Percentiles rank a stretch among this genome's conserved stretches.
Conservation (phyloP, 2,329 filamentous ascomycete genomes). For the Xylaria sp. region DNA sequence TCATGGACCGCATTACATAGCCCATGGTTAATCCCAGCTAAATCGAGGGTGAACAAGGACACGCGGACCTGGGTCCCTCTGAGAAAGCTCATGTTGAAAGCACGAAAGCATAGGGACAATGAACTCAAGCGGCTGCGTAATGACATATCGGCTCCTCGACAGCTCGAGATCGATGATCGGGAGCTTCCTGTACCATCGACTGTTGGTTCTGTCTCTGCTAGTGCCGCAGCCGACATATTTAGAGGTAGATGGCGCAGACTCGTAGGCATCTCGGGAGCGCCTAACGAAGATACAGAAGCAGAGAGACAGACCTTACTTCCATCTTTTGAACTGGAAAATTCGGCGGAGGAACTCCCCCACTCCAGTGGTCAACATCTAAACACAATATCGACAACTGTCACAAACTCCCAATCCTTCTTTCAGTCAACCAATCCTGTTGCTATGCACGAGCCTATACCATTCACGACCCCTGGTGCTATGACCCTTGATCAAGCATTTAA, state of each 20-base stretch:
- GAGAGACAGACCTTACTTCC: not conserved
- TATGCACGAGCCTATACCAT: not conserved
- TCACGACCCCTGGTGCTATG: conserved; percentile 5
- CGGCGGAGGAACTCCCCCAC: not conserved
- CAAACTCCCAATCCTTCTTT: not conserved
- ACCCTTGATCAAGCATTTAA: not conserved
- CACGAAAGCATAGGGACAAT: conserved; percentile 51
- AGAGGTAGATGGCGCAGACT: conserved; percentile 51
- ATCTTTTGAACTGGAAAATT: not conserved
- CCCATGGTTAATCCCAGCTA: conserved; percentile 46
- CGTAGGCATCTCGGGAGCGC: conserved; percentile 30
- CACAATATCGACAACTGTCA: not conserved
- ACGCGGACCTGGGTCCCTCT: conserved; percentile 56
- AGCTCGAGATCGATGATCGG: conserved; percentile 49
- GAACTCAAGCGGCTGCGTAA: conserved; percentile 52
- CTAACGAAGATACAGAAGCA: not conserved
- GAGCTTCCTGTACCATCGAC: conserved; percentile 47
- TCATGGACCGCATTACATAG: conserved; percentile 48
- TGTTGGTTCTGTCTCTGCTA: conserved; percentile 45
- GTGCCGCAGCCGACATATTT: conserved; percentile 43
- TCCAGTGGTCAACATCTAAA: not conserved
- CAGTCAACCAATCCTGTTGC: not conserved
- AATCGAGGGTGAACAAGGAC: conserved; percentile 45
- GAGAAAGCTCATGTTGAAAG: conserved; percentile 54
- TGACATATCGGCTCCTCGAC: conserved; percentile 43